These are phyloP conservation scores for Torulaspora delbrueckii DNA, from an alignment of 805 yeast genomes.

Conservation along the genomic window DNA sequence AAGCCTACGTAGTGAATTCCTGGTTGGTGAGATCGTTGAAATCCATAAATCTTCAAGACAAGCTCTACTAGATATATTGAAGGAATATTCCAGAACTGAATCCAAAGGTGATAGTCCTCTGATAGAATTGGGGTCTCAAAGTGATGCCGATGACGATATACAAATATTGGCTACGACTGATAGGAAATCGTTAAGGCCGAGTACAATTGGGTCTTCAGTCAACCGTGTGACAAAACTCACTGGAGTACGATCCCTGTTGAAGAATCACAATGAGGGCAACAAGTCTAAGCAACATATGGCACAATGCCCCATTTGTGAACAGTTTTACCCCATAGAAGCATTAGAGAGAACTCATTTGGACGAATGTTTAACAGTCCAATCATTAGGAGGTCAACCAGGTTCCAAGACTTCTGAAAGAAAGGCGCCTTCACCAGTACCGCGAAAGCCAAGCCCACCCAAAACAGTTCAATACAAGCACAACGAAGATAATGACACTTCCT, in stretches of 20 bases:
- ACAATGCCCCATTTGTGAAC: constrained; percentile 64
- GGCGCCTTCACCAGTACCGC: background rate
- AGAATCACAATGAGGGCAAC: constrained; percentile 8
- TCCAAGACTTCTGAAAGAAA: background rate
- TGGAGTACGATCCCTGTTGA: constrained; percentile 15
- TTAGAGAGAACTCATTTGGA: constrained; percentile 61
- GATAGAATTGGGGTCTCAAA: constrained; percentile 32
- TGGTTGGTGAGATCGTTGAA: constrained; percentile 64
- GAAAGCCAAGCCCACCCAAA: background rate
- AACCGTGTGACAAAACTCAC: constrained; percentile 5
- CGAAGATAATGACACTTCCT: constrained; percentile 2
- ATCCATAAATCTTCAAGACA: constrained; percentile 46
- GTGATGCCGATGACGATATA: constrained; percentile 28
- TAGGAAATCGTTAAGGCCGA: constrained; percentile 18
- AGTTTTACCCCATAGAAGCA: constrained; percentile 48
- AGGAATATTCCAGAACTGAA: background rate
- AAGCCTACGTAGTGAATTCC: constrained; percentile 56
- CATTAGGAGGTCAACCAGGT: constrained; percentile 11
- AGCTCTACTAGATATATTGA: constrained; percentile 35
- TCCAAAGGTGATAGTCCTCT: constrained; percentile 13
- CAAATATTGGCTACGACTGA: constrained; percentile 30
- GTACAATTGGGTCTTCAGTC: constrained; percentile 1
- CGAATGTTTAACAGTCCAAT: constrained; percentile 43
- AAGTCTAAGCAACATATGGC: constrained; percentile 32
- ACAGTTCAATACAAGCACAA: background rate